Percentiles rank a stretch among this genome's conserved stretches.
Conservation (phyloP, 2,329 filamentous ascomycete species). For the Aspergillus calidoustus region DNA sequence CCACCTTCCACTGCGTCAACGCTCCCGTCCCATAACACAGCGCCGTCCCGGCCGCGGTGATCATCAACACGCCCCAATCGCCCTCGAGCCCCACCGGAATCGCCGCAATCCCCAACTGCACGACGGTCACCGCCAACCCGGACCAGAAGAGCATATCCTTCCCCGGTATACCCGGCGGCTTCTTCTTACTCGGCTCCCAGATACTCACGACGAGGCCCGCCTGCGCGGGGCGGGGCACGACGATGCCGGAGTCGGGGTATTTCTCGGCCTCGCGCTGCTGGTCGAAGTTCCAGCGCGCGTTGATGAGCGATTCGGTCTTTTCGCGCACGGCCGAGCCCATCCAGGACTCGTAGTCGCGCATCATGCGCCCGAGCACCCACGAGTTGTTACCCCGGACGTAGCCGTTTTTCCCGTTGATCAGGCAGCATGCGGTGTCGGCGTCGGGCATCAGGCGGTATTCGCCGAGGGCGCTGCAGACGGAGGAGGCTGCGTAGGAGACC, state of each 20-base stretch:
- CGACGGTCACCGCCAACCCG: constrained; percentile 26
- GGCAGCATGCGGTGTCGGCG: constrained; percentile 35
- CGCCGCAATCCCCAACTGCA: constrained; percentile 39
- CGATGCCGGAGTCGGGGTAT: constrained; percentile 6
- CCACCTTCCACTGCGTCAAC: constrained; percentile 49
- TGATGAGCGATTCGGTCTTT: constrained; percentile 19
- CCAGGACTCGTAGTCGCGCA: constrained; percentile 48
- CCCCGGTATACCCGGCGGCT: constrained; percentile 19
- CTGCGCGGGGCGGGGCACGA: constrained; percentile 22
- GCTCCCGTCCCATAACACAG: constrained; percentile 42
- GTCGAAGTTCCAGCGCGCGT: constrained; percentile 19
- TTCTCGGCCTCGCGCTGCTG: constrained; percentile 2
- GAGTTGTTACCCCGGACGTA: constrained; percentile 45
- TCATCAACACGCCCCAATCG: constrained; percentile 48
- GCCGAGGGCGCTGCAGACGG: constrained; percentile 37
- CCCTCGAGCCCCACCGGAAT: constrained; percentile 37
- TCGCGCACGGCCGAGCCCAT: constrained; percentile 18
- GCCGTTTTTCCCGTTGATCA: constrained; percentile 45
- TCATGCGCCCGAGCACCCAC: constrained; percentile 51
- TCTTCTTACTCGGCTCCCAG: constrained; percentile 28
- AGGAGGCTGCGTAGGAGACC: constrained; percentile 42
- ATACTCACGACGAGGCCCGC: constrained; percentile 34
- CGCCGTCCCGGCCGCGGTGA: constrained; percentile 44
- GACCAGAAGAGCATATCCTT: constrained; percentile 32
- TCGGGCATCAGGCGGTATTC: constrained; percentile 41